Conservation (phyloP, 768 basidiomycete genomes). For the Calocera cornea region DNA sequence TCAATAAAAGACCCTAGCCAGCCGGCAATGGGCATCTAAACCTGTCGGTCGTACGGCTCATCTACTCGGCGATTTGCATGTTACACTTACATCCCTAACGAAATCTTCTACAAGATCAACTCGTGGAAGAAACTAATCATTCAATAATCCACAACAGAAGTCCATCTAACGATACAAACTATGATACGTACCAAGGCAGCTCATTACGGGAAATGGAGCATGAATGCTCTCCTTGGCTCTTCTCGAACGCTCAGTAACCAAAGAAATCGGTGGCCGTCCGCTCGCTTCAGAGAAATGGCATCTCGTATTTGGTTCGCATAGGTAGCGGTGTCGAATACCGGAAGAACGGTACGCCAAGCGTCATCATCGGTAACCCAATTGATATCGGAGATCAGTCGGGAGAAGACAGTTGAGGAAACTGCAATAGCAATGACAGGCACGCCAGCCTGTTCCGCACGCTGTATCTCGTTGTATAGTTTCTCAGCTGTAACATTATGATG, state of each 20-base stretch:
- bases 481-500: background rate
- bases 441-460: background rate
- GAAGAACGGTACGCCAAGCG: conserved; percentile 47
- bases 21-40: no score
- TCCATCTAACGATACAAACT: no score
- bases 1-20: no score
- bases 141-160: no score
- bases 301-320: conserved; percentile 62
- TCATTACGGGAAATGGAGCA: conserved; percentile 32
- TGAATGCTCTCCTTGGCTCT: conserved; percentile 40
- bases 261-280: conserved; percentile 41
- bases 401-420: background rate
- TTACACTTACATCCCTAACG: no score
- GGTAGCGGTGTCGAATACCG: conserved; percentile 41
- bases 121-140: no score
- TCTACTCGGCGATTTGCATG: no score
- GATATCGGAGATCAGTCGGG: background rate
- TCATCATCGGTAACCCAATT: conserved; percentile 65
- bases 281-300: conserved; percentile 38
- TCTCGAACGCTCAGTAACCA: conserved; percentile 56
- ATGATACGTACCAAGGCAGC: background rate
- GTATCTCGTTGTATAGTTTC: background rate
- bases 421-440: background rate
- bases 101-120: no score
- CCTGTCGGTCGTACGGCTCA: no score